phyloP scores from a whole-genome alignment of 1,284 basidiomycete genomes.

The Paramarasmius palmivorus region DNA sequence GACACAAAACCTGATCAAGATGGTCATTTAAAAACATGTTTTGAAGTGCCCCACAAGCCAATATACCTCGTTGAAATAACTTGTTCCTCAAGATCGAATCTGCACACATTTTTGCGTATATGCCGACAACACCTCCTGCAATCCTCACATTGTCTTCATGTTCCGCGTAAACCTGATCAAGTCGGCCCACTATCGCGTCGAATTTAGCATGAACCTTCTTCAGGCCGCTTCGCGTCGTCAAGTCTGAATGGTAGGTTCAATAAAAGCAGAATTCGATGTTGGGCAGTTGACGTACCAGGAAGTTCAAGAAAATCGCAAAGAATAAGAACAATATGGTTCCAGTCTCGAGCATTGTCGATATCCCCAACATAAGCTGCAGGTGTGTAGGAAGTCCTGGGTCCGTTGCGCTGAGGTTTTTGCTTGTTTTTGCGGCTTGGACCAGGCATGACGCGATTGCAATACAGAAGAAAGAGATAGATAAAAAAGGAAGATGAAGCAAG shows the following conservation, averaged over 20 bases:
- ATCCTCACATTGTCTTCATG: constrained; percentile 41
- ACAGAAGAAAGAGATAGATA: too few species aligned
- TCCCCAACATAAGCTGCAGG: constrained; percentile 36
- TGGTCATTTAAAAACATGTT: background rate
- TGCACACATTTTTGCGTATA: constrained; percentile 63
- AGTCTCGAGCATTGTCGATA: constrained; percentile 49
- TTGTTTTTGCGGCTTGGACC: constrained; percentile 17
- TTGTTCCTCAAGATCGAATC: constrained; percentile 51
- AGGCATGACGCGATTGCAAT: constrained; percentile 9
- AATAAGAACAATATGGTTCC: constrained; percentile 45
- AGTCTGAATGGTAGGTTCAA: constrained; percentile 36
- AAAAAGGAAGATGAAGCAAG: too few species aligned
- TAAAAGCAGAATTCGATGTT: background rate
- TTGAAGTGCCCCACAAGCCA: constrained; percentile 7
- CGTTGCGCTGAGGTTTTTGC: constrained; percentile 3
- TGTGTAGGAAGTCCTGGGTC: background rate
- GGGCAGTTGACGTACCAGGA: constrained; percentile 38
- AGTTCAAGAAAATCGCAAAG: constrained; percentile 51
- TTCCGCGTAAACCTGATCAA: constrained; percentile 44
- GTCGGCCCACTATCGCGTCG: constrained; percentile 44
- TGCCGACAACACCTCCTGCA: constrained; percentile 54
- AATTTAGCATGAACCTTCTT: constrained; percentile 63
- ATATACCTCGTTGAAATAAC: constrained; percentile 22
- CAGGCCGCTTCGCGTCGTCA: constrained; percentile 53
- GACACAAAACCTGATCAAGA: constrained; percentile 45